These are phyloP conservation scores for Fusarium pseudonygamai DNA, from an alignment of 2,329 filamentous ascomycete genomes.

Conservation along the genomic window DNA sequence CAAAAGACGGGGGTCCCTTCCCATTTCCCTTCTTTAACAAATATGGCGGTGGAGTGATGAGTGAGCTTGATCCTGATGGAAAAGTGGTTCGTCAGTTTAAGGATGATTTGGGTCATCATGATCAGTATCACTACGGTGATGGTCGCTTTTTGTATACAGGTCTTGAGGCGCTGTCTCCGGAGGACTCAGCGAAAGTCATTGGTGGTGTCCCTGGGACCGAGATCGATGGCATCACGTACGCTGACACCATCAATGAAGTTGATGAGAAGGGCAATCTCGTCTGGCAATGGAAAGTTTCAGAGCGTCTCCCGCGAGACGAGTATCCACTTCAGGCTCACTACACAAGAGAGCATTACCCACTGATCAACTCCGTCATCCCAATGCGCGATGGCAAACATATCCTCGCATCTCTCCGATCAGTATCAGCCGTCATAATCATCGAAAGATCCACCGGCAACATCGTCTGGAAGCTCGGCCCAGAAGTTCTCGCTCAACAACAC, in stretches of 20 bases:
- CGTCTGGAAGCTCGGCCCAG: slow-evolving; percentile 40
- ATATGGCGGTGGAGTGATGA: slow-evolving; percentile 45
- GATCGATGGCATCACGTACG: slow-evolving; percentile 42
- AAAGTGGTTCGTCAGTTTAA: slow-evolving; percentile 42
- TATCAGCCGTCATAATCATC: slow-evolving; percentile 44
- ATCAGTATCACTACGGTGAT: slow-evolving; percentile 44
- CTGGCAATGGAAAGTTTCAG: slow-evolving; percentile 46
- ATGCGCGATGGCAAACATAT: slow-evolving; percentile 43
- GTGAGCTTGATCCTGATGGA: slow-evolving; percentile 39
- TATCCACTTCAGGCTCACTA: slow-evolving; percentile 45
- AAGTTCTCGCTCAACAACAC: slow-evolving; percentile 44
- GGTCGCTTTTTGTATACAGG: slow-evolving; percentile 41
- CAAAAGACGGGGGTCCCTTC: slow-evolving; percentile 33
- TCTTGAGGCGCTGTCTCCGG: slow-evolving; percentile 40
- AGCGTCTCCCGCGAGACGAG: slow-evolving; percentile 39
- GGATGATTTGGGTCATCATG: slow-evolving; percentile 43
- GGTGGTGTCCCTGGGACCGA: slow-evolving; percentile 42
- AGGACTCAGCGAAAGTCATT: slow-evolving; percentile 42
- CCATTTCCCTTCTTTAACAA: slow-evolving; percentile 47
- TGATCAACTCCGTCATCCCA: slow-evolving; percentile 45
- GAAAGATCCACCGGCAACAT: slow-evolving; percentile 41
- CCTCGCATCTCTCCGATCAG: slow-evolving; percentile 43
- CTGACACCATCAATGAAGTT: slow-evolving; percentile 45
- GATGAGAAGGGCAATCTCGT: slow-evolving; percentile 35
- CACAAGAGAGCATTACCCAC: slow-evolving; percentile 45